A percentile compares a stretch with the other conserved stretches of the same genome.
Conservation (phyloP, 192 early-diverging fungal genomes). For the Linnemannia exigua region DNA sequence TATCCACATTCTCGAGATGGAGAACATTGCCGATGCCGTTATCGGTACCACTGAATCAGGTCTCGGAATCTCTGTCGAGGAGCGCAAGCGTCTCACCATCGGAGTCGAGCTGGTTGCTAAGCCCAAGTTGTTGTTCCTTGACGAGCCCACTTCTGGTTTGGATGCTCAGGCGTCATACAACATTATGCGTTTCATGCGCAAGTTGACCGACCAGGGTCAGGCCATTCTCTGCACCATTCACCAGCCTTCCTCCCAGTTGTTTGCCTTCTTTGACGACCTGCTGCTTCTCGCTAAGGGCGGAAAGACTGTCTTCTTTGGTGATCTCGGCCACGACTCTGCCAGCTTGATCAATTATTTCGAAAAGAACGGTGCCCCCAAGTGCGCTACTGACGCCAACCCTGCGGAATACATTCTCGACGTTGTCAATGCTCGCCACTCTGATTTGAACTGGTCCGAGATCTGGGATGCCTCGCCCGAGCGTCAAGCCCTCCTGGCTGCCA, state of each 20-base stretch:
- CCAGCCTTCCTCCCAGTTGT: conserved; percentile 87
- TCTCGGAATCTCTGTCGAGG: conserved; percentile 88
- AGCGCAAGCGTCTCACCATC: conserved; percentile 91
- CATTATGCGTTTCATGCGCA: conserved; percentile 80
- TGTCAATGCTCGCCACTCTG: conserved; percentile 73
- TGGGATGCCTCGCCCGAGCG: conserved; percentile 76
- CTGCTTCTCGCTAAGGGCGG: conserved; percentile 86
- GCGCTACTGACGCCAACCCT: conserved; percentile 77
- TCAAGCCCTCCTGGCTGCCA: conserved; percentile 56
- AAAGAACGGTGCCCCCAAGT: conserved; percentile 75
- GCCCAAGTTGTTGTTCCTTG: conserved; percentile 87
- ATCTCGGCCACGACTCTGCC: conserved; percentile 76
- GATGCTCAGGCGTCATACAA: conserved; percentile 85
- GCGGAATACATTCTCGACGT: conserved; percentile 91
- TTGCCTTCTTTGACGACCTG: conserved; percentile 89
- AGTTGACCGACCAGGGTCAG: conserved; percentile 74
- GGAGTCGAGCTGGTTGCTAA: conserved; percentile 87
- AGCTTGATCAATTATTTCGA: conserved; percentile 83
- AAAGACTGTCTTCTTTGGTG: conserved; percentile 85
- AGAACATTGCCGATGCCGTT: conserved; percentile 77
- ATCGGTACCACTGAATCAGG: conserved; percentile 80
- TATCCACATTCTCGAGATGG: conserved; percentile 81
- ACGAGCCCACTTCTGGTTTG: conserved; percentile 91
- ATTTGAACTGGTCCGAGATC: conserved; percentile 78
- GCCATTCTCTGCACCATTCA: conserved; percentile 89